Percentiles rank a stretch among this genome's conserved stretches.
Conservation (phyloP, 345 rosid genomes). For the Zanthoxylum bungeanum region DNA sequence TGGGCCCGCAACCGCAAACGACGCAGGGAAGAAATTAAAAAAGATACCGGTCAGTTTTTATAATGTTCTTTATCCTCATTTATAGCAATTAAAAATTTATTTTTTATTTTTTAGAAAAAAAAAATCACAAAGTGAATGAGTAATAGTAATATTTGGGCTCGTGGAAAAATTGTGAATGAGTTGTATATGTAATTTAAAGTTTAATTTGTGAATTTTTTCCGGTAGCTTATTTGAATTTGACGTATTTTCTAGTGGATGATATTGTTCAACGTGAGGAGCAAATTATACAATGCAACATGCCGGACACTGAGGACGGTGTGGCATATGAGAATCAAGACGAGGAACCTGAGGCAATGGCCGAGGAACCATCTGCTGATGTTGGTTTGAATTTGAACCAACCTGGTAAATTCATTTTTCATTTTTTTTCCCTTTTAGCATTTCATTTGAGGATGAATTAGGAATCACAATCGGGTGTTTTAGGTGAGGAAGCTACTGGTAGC, state of each 20-base stretch:
- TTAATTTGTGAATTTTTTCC: background rate
- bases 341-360: conserved; percentile 53
- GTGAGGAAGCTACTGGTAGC: conserved; percentile 30
- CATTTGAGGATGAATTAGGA: background rate
- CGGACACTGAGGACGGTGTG: conserved; percentile 50
- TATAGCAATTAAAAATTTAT: too few relatives aligned
- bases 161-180: background rate
- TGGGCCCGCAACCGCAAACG: conserved; percentile 75
- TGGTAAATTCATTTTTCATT: conserved; percentile 27
- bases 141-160: background rate
- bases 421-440: background rate
- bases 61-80: too few relatives aligned
- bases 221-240: background rate
- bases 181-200: background rate
- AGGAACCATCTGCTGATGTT: conserved; percentile 45
- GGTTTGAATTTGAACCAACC: conserved; percentile 19
- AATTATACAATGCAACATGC: conserved; percentile 42
- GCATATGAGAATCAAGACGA: conserved; percentile 55
- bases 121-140: too few relatives aligned
- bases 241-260: conserved; percentile 25
- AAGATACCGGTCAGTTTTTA: conserved; percentile 35
- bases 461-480: conserved; percentile 15
- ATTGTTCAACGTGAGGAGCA: conserved; percentile 44
- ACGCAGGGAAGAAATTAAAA: conserved; percentile 53
- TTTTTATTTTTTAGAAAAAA: too few relatives aligned